A percentile compares a stretch with the other conserved stretches of the same genome.
Conservation (phyloP, 148 eudicot species). For the Selenicereus undatus region DNA sequence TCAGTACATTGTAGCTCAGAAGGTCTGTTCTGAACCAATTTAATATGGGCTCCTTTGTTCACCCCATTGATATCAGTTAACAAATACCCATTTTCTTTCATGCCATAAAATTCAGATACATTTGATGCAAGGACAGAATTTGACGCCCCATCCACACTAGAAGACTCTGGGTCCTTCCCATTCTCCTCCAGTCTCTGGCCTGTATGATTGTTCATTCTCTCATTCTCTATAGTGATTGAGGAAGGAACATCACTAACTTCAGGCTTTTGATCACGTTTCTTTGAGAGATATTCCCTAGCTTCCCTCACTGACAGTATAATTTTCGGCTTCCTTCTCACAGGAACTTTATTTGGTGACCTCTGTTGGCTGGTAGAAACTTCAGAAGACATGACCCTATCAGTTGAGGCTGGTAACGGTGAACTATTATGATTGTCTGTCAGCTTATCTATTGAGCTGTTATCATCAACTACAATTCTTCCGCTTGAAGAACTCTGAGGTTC, state of each 20-base stretch:
- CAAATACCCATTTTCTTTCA: slow-evolving; percentile 14
- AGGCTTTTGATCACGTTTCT: slow-evolving; percentile 32
- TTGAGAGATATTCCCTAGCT: slow-evolving; percentile 77
- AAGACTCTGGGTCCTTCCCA: slow-evolving; percentile 21
- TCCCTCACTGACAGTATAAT: slow-evolving; percentile 71
- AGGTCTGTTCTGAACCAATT: slow-evolving; percentile 7
- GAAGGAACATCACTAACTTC: slow-evolving; percentile 20
- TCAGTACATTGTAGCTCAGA: slow-evolving; percentile 1
- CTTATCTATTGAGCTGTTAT: slow-evolving; percentile 8
- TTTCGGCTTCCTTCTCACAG: slow-evolving; percentile 43
- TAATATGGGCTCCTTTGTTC: slow-evolving; percentile 16
- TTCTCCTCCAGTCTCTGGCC: slow-evolving; percentile 25
- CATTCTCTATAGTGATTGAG: slow-evolving; percentile 13
- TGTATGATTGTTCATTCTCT: slow-evolving; percentile 9
- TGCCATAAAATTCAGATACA: slow-evolving; percentile 6
- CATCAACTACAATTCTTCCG: slow-evolving; percentile 10
- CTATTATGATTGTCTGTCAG: slow-evolving; percentile 6
- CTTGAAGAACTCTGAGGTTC: slow-evolving; percentile 17
- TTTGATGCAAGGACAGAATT: slow-evolving; percentile 13
- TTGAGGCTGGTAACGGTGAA: slow-evolving; percentile 9
- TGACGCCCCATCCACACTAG: slow-evolving; percentile 17
- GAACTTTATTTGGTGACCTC: slow-evolving; percentile 19
- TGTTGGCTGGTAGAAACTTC: slow-evolving; percentile 24
- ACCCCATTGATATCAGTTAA: slow-evolving; percentile 12
- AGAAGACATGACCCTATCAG: slow-evolving; percentile 19